phyloP scores from a whole-genome alignment of 192 early-diverging fungal species.

The Neocallimastix lanati region DNA sequence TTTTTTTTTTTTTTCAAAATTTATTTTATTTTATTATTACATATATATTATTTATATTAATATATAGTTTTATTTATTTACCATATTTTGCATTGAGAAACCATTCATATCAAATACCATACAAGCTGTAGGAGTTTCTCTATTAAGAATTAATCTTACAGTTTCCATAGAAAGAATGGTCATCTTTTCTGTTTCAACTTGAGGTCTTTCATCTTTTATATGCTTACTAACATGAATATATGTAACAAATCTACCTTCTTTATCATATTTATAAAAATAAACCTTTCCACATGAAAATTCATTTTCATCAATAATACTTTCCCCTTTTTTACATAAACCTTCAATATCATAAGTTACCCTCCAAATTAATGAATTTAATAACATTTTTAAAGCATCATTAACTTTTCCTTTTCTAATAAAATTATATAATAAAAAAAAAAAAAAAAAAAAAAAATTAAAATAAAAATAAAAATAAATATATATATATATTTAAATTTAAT shows the following conservation, averaged over 20 bases:
- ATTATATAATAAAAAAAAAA: too few relatives aligned
- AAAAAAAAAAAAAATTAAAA: too few relatives aligned
- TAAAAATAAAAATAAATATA: too few relatives aligned
- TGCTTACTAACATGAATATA: not conserved
- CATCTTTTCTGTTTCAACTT: not conserved
- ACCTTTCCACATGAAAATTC: not conserved
- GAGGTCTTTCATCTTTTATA: not conserved
- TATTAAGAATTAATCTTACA: slow-evolving; percentile 25
- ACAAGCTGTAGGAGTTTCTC: slow-evolving; percentile 34
- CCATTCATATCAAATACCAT: slow-evolving; percentile 63
- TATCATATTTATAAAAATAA: not conserved
- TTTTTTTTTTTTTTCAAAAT: too few relatives aligned
- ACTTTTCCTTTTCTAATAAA: not conserved
- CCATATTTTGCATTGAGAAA: slow-evolving; percentile 54
- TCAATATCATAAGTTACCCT: not conserved
- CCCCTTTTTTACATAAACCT: not conserved
- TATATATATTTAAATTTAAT: too few relatives aligned
- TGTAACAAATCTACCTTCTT: not conserved
- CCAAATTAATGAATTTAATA: not conserved
- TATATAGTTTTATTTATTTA: not conserved
- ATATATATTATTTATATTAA: too few relatives aligned
- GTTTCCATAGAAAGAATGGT: slow-evolving; percentile 22
- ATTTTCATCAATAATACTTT: not conserved
- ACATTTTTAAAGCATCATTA: not conserved
- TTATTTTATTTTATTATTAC: too few relatives aligned